phyloP scores from a whole-genome alignment of 2,329 filamentous ascomycete genomes.

The Blastomyces emzantsi region DNA sequence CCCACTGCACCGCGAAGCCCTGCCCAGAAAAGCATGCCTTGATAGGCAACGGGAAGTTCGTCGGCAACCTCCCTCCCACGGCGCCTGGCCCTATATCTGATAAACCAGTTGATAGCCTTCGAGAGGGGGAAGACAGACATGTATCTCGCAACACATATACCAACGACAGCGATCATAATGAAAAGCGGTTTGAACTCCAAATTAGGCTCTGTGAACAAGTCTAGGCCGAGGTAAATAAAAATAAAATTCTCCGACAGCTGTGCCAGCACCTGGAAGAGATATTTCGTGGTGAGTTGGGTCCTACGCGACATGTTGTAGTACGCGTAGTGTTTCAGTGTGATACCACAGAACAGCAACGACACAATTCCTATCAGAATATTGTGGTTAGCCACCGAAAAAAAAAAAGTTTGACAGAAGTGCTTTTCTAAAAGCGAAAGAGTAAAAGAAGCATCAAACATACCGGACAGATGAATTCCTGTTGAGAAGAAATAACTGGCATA shows the following conservation, averaged over 20 bases:
- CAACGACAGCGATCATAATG: constrained; percentile 83
- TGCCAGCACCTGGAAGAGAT: constrained; percentile 87
- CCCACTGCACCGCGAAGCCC: constrained; percentile 91
- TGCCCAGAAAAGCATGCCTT: constrained; percentile 99
- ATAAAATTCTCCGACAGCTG: constrained; percentile 99
- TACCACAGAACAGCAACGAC: constrained; percentile 91
- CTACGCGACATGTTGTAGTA: constrained; percentile 99
- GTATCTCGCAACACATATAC: constrained; percentile 88
- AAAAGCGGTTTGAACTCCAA: constrained; percentile 89
- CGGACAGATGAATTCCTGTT: constrained; percentile 90
- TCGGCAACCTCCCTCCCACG: constrained; percentile 69
- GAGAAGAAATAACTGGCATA: constrained; percentile 98
- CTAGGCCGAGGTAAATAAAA: constrained; percentile 95
- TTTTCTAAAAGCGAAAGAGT: not conserved
- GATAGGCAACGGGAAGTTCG: constrained; percentile 88
- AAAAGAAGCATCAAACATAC: constrained; percentile 45
- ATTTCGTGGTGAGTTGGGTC: constrained; percentile 96
- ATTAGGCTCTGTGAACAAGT: constrained; percentile 82
- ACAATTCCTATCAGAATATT: constrained; percentile 65
- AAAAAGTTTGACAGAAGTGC: not conserved
- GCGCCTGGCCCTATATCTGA: constrained; percentile 71
- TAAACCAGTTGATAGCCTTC: constrained; percentile 81
- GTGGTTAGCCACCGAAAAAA: constrained; percentile 9
- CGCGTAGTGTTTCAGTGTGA: constrained; percentile 96
- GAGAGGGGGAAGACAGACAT: constrained; percentile 92